Evolutionary conservation across 2,329 filamentous ascomycete species (phyloP).

Genomic region (Talaromyces sp.): DNA sequence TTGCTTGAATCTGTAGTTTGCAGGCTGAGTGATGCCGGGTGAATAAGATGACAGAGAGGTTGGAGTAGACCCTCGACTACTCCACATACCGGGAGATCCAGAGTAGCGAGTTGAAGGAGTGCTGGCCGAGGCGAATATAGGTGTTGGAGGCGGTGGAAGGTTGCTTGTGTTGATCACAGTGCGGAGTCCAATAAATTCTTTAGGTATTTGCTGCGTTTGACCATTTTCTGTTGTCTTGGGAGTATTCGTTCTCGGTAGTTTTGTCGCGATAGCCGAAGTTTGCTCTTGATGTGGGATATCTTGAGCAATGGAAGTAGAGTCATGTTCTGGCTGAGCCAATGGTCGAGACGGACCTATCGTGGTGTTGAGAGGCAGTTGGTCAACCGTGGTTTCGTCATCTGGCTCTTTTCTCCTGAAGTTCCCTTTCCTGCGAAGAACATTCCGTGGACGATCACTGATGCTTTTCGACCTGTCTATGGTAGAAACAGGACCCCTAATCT

Average conservation of each 20-base stretch:
- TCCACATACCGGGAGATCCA: conserved; percentile 48
- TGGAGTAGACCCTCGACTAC: conserved; percentile 50
- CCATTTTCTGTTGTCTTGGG: conserved; percentile 23
- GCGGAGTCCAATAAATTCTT: conserved; percentile 40
- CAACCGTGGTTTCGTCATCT: conserved; percentile 19
- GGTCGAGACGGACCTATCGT: not conserved
- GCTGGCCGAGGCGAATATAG: conserved; percentile 40
- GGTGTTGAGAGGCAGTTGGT: not conserved
- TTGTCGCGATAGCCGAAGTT: conserved; percentile 20
- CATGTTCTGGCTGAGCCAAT: conserved; percentile 1
- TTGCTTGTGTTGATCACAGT: conserved; percentile 37
- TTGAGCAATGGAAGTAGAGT: not conserved
- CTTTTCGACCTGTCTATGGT: conserved; percentile 24
- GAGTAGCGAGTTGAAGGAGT: conserved; percentile 49
- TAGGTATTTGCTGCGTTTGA: conserved; percentile 30
- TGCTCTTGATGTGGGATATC: conserved; percentile 12
- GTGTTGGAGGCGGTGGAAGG: conserved; percentile 39
- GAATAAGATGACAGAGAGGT: conserved; percentile 52
- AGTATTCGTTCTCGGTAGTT: conserved; percentile 23
- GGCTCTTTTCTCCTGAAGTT: conserved; percentile 35
- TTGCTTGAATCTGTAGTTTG: conserved; percentile 38
- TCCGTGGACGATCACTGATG: conserved; percentile 33
- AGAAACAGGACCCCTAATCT: conserved; percentile 4
- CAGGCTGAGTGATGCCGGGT: conserved; percentile 45
- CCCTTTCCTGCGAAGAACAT: conserved; percentile 44